Evolutionary conservation across 805 yeast species (phyloP).

Genomic region (Cyberlindnera maritima): DNA sequence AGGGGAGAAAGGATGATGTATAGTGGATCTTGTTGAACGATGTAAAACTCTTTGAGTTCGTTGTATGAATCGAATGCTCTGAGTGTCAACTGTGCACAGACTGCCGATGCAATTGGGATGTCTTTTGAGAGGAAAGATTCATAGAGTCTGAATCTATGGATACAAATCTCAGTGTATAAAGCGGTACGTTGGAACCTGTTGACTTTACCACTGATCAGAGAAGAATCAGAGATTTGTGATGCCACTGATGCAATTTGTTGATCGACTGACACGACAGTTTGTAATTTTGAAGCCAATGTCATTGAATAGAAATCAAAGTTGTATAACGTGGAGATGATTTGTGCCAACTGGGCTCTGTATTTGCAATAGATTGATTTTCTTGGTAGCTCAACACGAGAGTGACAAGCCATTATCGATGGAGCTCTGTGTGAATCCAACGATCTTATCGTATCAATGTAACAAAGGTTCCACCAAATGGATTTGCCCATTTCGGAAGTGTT

Average conservation of each 20-base stretch:
- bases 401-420: constrained; percentile 10
- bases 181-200: constrained; percentile 8
- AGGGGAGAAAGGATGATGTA: constrained; percentile 11
- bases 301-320: constrained; percentile 6
- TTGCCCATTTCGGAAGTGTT: constrained; percentile 5
- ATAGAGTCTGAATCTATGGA: constrained; percentile 18
- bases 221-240: background rate
- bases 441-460: constrained; percentile 12
- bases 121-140: constrained; percentile 22
- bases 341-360: constrained; percentile 6
- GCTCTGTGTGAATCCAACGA: constrained; percentile 9
- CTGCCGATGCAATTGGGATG: constrained; percentile 7
- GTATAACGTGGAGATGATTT: constrained; percentile 3
- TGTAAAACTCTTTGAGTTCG: constrained; percentile 9
- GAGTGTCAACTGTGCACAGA: constrained; percentile 4
- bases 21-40: constrained; percentile 17
- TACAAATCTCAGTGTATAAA: constrained; percentile 5
- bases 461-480: constrained; percentile 16
- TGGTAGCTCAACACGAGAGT: constrained; percentile 13
- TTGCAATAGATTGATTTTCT: constrained; percentile 1
- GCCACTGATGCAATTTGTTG: background rate
- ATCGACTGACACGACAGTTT: constrained; percentile 5
- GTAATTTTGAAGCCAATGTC: constrained; percentile 2
- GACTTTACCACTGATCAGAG: constrained; percentile 9
- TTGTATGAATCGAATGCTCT: constrained; percentile 8